Evolutionary conservation across 2,329 filamentous ascomycete genomes (phyloP).

Genomic region (Fusarium camptoceras): DNA sequence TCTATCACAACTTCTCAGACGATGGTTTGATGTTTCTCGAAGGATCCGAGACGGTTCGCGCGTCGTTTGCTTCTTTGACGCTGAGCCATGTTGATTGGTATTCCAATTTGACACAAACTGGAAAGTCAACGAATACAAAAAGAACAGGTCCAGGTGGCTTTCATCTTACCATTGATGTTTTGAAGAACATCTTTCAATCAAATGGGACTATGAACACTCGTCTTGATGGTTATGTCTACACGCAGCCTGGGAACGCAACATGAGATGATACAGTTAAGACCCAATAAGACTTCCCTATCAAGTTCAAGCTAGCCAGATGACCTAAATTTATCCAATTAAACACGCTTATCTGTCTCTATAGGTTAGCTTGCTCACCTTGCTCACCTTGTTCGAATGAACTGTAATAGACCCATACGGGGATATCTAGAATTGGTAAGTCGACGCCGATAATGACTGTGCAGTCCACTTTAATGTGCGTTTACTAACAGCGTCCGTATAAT

Average conservation of each 20-base stretch:
- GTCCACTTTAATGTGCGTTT: no score
- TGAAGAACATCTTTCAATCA: slow-evolving; percentile 20
- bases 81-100: slow-evolving; percentile 50
- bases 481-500: no score
- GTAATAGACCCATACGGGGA: no score
- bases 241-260: background rate
- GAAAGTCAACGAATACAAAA: slow-evolving; percentile 50
- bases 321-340: no score
- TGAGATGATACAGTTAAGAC: background rate
- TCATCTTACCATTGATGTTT: slow-evolving; percentile 13
- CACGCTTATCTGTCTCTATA: no score
- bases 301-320: no score
- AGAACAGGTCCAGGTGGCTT: slow-evolving; percentile 46
- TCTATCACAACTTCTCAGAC: slow-evolving; percentile 10
- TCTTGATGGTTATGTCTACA: slow-evolving; percentile 2
- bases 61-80: background rate
- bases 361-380: no score
- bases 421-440: no score
- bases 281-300: background rate
- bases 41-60: slow-evolving; percentile 17
- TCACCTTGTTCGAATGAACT: no score
- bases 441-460: no score
- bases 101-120: slow-evolving; percentile 53
- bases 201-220: slow-evolving; percentile 21
- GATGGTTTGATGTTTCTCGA: slow-evolving; percentile 5